phyloP scores from a whole-genome alignment of 768 basidiomycete species.

The Boletus fagicola region DNA sequence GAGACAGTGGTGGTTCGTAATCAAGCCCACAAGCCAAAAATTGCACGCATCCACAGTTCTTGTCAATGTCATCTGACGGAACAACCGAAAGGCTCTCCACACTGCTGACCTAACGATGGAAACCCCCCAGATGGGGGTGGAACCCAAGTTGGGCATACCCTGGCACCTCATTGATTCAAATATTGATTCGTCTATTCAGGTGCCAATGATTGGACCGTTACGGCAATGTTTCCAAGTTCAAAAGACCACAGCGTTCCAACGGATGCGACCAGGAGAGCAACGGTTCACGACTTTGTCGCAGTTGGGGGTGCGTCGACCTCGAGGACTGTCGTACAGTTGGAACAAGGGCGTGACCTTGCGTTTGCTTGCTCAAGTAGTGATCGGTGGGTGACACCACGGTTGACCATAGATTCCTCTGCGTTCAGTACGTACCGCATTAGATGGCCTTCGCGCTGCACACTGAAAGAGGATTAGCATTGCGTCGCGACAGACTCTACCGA shows the following conservation, averaged over 20 bases:
- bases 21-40: background rate
- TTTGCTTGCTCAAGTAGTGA: conserved; percentile 10
- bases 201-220: background rate
- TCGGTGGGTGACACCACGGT: conserved; percentile 23
- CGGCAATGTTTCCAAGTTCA: background rate
- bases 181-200: background rate
- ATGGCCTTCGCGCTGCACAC: background rate
- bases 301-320: background rate
- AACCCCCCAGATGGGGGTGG: conserved; percentile 6
- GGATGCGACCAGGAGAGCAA: conserved; percentile 5
- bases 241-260: background rate
- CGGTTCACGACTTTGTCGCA: conserved; percentile 24
- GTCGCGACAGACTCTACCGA: conserved; percentile 20
- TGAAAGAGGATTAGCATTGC: conserved; percentile 20
- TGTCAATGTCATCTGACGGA: background rate
- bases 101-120: background rate
- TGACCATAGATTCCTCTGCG: conserved; percentile 8
- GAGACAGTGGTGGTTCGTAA: background rate
- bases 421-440: conserved; percentile 24
- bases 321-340: conserved; percentile 6
- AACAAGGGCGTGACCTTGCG: conserved; percentile 24
- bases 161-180: background rate
- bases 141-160: background rate
- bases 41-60: background rate
- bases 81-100: background rate